Evolutionary conservation across 352 stramenopile species (phyloP), one percentile per base, ranked within the genome.

Genomic region (Globisporangium emineosum): DNA sequence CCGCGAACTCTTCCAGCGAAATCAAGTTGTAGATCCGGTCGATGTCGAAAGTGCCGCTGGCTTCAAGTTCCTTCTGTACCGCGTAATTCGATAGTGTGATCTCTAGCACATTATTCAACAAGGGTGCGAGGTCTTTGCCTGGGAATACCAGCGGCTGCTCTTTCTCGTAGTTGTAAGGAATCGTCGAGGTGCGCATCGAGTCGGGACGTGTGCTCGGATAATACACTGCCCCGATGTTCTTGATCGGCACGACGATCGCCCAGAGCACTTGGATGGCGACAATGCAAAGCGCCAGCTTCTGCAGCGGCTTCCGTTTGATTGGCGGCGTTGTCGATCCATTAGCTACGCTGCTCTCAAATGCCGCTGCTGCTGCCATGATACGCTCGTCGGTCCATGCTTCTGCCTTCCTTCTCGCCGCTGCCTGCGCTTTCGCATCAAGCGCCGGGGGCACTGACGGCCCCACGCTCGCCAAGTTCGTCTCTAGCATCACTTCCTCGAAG

Each of bases 191-290:
- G 42, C 40, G 47, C 7, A 35, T 37, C 9, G 60, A 65, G 35
- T 81, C 73, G 3, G 76, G 65, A 1, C 64, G 69, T 1, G 66
- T 73, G 13, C 66, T 65, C 10, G 76, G 76, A 45, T 78, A 78
- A 9, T 69, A 62, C 40, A 80, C 66, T 0, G 64, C 73, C 32
- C 54, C 71, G 27, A 84, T 66, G 47, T 84, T 84, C 65, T 81
- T 81, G 23, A 81, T 30, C 7, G 73, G 73, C 13, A 81, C 69
- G 9, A 59, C 32, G 29, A 73, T 60, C 25, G 73, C 73, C 76
- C 76, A 84, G 12, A 77, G 30, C 6, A 64, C 70, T 57, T 83
- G 76, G 8, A 78, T 45, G 10, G 70, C 2, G 32, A 83, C 66
- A 45, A 70, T 37, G n/a, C 23, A 37, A 1, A 73, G 13, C 27